Conservation (phyloP, 495 filamentous ascomycete genomes). For the Penicillium steckii region DNA sequence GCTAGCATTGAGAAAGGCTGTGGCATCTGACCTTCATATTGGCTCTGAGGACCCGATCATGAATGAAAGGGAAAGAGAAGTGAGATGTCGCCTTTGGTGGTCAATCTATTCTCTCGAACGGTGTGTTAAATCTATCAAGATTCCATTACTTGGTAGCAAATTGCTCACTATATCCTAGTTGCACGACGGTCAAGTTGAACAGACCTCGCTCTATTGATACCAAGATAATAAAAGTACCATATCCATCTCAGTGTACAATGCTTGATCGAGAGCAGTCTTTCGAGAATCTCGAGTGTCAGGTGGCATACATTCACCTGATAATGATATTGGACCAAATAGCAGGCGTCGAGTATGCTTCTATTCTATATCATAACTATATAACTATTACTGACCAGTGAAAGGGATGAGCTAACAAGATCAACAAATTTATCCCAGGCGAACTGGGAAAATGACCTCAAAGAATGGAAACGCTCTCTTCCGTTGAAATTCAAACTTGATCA, state of each 20-base stretch:
- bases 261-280: conserved; percentile 17
- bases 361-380: not conserved
- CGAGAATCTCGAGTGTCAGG: conserved; percentile 20
- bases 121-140: not conserved
- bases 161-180: conserved; percentile 9
- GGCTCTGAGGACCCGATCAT: conserved; percentile 10
- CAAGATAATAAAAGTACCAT: conserved; percentile 11
- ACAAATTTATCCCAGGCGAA: not conserved
- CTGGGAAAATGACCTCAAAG: conserved; percentile 13
- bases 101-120: conserved; percentile 29
- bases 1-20: conserved; percentile 39
- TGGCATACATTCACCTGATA: conserved; percentile 17
- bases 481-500: conserved; percentile 16
- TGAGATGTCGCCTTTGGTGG: conserved; percentile 25
- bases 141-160: not conserved
- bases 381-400: not conserved
- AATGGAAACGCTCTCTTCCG: conserved; percentile 23
- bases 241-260: conserved; percentile 11
- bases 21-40: conserved; percentile 41
- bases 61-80: conserved; percentile 11
- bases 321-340: conserved; percentile 20
- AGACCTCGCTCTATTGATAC: conserved; percentile 19
- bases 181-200: conserved; percentile 20
- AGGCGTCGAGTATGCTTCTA: conserved; percentile 9
- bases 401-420: not conserved